A percentile compares a stretch with the other conserved stretches of the same genome.
phyloP scores from a whole-genome alignment of 73 alveolate species.

The Symbiodinium pilosum region DNA sequence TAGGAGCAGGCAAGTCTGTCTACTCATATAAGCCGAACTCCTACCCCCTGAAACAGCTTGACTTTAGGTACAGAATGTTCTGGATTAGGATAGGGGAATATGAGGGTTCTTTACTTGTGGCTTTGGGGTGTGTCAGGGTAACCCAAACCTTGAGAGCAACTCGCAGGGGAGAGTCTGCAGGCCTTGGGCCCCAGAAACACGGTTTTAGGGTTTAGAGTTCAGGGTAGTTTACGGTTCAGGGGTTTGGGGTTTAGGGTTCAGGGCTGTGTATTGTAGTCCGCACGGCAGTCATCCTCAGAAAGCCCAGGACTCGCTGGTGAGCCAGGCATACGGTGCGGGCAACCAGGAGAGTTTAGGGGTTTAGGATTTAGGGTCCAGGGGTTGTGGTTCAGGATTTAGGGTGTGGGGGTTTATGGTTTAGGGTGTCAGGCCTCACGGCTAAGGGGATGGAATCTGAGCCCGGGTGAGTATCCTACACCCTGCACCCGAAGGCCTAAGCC shows the following conservation, averaged over 20 bases:
- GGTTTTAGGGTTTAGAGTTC: not conserved
- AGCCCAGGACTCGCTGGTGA: conserved; percentile 32
- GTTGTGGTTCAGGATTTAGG: too few relatives aligned
- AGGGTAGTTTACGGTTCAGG: not conserved
- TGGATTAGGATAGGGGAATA: too few relatives aligned
- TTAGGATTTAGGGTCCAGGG: too few relatives aligned
- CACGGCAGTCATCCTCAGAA: not conserved
- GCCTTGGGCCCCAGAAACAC: not conserved
- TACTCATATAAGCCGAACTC: too few relatives aligned
- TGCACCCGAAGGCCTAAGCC: not conserved
- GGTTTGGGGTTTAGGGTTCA: too few relatives aligned
- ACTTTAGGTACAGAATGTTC: too few relatives aligned
- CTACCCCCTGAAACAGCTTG: too few relatives aligned
- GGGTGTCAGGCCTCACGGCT: not conserved
- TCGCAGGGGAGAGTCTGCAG: too few relatives aligned
- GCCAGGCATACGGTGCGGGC: conserved; percentile 86
- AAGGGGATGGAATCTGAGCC: not conserved
- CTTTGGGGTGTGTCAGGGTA: too few relatives aligned
- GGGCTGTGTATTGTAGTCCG: not conserved
- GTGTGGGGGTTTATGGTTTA: not conserved
- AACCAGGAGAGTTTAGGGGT: not conserved
- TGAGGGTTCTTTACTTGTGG: too few relatives aligned
- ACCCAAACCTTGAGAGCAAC: too few relatives aligned
- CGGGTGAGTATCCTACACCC: not conserved
- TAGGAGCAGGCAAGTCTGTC: too few relatives aligned